Conservation (phyloP, 345 rosid genomes). For the Brassica cretica region DNA sequence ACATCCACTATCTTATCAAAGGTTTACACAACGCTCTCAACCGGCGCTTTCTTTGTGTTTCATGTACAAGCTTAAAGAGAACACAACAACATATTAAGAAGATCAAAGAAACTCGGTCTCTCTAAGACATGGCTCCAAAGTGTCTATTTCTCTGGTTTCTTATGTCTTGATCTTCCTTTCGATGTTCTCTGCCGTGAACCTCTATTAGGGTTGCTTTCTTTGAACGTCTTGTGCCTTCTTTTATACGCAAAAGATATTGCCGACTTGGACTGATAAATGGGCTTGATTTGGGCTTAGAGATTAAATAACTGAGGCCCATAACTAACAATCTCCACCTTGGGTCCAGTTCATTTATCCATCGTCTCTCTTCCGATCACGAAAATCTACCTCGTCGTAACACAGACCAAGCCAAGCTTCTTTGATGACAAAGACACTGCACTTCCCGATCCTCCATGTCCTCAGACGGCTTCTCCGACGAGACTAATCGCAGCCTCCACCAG, state of each 20-base stretch:
- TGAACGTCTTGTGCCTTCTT: background rate
- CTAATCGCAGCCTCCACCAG: background rate
- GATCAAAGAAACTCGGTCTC: background rate
- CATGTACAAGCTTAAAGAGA: background rate
- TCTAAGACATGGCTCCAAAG: too few relatives aligned
- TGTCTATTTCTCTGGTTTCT: too few relatives aligned
- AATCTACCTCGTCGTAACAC: background rate
- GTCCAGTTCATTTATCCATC: background rate
- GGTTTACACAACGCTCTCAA: background rate
- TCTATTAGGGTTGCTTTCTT: background rate
- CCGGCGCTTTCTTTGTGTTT: background rate
- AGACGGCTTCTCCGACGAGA: background rate
- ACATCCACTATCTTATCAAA: background rate
- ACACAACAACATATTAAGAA: background rate
- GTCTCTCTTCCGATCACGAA: background rate
- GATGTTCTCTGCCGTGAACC: background rate
- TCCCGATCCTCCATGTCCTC: background rate
- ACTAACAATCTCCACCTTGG: background rate
- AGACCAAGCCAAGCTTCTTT: background rate
- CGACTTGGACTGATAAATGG: too few relatives aligned
- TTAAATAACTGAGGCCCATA: background rate
- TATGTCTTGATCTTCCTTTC: background rate
- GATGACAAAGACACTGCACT: background rate
- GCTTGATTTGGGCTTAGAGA: background rate
- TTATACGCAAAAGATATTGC: background rate